phyloP scores from a whole-genome alignment of 2,329 filamentous ascomycete genomes.

The Fusarium aywerte region DNA sequence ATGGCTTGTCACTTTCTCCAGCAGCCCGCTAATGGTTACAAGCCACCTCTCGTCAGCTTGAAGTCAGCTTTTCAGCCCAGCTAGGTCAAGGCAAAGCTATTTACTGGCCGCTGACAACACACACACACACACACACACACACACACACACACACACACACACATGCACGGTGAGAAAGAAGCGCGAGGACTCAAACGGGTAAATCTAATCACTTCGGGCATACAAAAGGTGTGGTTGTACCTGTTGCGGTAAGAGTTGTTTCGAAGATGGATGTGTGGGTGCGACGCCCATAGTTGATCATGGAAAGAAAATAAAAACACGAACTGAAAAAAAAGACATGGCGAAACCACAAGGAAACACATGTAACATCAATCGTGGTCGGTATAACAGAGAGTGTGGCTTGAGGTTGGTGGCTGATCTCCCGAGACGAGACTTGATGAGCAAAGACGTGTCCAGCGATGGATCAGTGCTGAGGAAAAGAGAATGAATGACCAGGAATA shows the following conservation, averaged over 20 bases:
- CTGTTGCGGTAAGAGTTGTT: slow-evolving; percentile 7
- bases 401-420: slow-evolving; percentile 30
- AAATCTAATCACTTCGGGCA: slow-evolving; percentile 2
- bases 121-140: too few species aligned
- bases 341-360: slow-evolving; percentile 6
- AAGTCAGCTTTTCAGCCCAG: slow-evolving; percentile 35
- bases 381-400: slow-evolving; percentile 18
- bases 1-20: slow-evolving; percentile 11
- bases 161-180: slow-evolving; percentile 23
- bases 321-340: slow-evolving; percentile 24
- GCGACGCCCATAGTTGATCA: background rate
- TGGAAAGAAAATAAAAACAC: slow-evolving; percentile 20
- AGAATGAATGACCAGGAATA: slow-evolving; percentile 26
- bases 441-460: slow-evolving; percentile 23
- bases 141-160: too few species aligned
- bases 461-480: slow-evolving; percentile 8
- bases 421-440: slow-evolving; percentile 17
- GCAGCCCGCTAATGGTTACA: slow-evolving; percentile 1
- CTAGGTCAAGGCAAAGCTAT: slow-evolving; percentile 16
- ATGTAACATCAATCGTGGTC: slow-evolving; percentile 20
- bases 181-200: background rate
- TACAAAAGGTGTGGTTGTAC: slow-evolving; percentile 35
- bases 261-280: background rate
- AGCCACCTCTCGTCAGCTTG: slow-evolving; percentile 39
- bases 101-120: slow-evolving; percentile 17